Evolutionary conservation across 768 basidiomycete genomes (phyloP).

Genomic region (Panaeolus cyanescens): DNA sequence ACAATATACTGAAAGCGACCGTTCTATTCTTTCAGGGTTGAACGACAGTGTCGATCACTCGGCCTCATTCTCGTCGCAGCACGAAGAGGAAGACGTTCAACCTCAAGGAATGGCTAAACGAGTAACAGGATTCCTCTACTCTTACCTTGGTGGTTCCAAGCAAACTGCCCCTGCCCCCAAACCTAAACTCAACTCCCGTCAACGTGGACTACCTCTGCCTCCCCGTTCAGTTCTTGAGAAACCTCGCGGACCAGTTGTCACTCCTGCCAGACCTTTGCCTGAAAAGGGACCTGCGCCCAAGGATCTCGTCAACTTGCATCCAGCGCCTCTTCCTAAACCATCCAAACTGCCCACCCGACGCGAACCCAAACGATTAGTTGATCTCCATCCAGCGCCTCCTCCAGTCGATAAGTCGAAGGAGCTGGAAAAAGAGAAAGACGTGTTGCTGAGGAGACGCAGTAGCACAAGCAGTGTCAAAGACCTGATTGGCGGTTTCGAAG

Average conservation of each 20-base stretch:
- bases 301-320: constrained; percentile 65
- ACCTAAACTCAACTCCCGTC: constrained; percentile 17
- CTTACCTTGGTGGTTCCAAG: constrained; percentile 58
- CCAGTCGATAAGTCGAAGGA: constrained; percentile 20
- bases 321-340: constrained; percentile 42
- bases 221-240: constrained; percentile 53
- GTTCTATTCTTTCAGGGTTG: neutral
- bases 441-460: constrained; percentile 48
- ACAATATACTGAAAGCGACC: neutral
- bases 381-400: constrained; percentile 50
- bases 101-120: constrained; percentile 34
- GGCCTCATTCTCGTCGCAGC: neutral
- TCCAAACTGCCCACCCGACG: constrained; percentile 46
- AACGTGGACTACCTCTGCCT: constrained; percentile 53
- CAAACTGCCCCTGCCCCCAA: constrained; percentile 25
- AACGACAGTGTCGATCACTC: neutral
- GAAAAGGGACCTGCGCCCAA: constrained; percentile 55
- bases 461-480: constrained; percentile 77
- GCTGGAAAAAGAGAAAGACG: constrained; percentile 1
- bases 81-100: neutral
- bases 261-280: constrained; percentile 54
- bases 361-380: constrained; percentile 50
- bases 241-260: constrained; percentile 55
- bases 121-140: constrained; percentile 59
- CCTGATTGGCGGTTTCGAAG: constrained; percentile 65